Evolutionary conservation across 1,284 basidiomycete genomes (phyloP), one percentile per base, ranked within the genome.

Genomic region (Wallemia hederae): DNA sequence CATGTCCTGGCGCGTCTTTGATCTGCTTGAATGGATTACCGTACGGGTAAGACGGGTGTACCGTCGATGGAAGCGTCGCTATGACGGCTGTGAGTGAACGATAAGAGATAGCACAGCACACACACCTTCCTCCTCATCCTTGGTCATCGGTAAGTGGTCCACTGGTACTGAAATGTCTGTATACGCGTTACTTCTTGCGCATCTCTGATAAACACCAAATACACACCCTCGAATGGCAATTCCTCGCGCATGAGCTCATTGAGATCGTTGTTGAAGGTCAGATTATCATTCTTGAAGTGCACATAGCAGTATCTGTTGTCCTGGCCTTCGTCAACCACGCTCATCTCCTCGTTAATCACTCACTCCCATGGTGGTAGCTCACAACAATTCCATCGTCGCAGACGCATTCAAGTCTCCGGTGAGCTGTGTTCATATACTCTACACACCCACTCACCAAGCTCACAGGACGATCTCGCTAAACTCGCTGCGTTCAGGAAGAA

Each of bases 381-480:
- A 31, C 29, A 31, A 31, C 29, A 22, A 7, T 15, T 17, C 39
- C 11, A 49, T 49, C 11, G 39, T 49, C 39, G n/a, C n/a, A 49
- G 39, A 49, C 19, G 39, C 39, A 11, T 49, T 49, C n/a, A 49
- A 49, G n/a, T 49, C 39, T 17, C 39, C 39, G n/a, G 39, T 49
- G 22, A 11, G 39, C 5, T 49, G n/a, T 15, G 22, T 49, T 7
- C 22, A n/a, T 49, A 17, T 49, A n/a, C n/a, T n/a, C n/a, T 5
- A 17, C 22, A 5, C 22, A 58, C 24, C 25, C 3, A 26, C 5
- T 9, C 24, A 28, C 76, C 91, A 1, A 85, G 90, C 65, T 84
- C 86, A 27, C 90, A 91, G 1, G 90, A 97, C 69, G 92, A 97
- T 72, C 80, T 97, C 59, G 75, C 81, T 67, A 97, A 97, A 72